Conservation (phyloP, 805 yeast species). For the Teunomyces stri region DNA sequence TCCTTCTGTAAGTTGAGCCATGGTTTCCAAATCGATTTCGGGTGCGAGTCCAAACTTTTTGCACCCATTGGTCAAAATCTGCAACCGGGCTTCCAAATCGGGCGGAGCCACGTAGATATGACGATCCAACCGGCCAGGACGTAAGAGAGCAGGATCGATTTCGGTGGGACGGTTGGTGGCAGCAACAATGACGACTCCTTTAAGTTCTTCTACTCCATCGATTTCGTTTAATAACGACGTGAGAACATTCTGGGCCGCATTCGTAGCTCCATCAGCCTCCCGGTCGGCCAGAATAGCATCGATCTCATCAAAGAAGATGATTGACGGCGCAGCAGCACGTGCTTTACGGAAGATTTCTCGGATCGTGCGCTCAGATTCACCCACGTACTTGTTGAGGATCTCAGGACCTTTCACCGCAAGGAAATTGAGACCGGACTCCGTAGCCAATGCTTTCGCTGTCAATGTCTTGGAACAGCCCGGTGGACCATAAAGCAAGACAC, state of each 20-base stretch:
- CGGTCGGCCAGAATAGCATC: conserved; percentile 88
- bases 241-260: conserved; percentile 79
- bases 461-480: conserved; percentile 97
- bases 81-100: conserved; percentile 72
- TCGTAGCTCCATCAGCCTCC: conserved; percentile 52
- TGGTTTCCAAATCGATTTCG: conserved; percentile 35
- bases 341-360: conserved; percentile 92
- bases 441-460: conserved; percentile 92
- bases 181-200: conserved; percentile 90
- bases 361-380: conserved; percentile 92
- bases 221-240: conserved; percentile 91
- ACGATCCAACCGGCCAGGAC: conserved; percentile 95
- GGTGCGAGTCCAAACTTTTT: conserved; percentile 53
- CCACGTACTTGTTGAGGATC: conserved; percentile 90
- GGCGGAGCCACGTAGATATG: conserved; percentile 94
- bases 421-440: conserved; percentile 92
- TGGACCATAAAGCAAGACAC: conserved; percentile 92
- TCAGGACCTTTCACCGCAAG: conserved; percentile 97
- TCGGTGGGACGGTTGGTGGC: conserved; percentile 96
- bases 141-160: conserved; percentile 85
- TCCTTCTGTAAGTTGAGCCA: conserved; percentile 71
- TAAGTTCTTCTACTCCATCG: conserved; percentile 94
- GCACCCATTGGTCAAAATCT: conserved; percentile 72
- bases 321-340: conserved; percentile 90
- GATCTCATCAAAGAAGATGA: conserved; percentile 93